Percentiles rank a stretch among this genome's conserved stretches.
phyloP scores from a whole-genome alignment of 352 stramenopile species.

The Aphanomyces astaci region DNA sequence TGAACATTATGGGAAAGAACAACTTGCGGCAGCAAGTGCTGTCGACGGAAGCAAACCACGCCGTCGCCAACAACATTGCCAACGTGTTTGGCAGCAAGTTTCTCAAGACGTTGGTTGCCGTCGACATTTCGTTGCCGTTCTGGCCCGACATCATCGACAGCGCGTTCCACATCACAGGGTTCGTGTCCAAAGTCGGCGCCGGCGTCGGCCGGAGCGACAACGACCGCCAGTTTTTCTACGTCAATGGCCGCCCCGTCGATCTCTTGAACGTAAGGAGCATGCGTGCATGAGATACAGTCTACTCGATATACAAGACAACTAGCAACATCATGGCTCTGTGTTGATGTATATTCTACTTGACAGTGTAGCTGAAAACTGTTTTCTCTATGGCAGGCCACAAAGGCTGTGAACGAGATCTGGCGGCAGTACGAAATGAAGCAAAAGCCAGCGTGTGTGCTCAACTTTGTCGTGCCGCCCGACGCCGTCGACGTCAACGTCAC shows the following conservation, averaged over 20 bases:
- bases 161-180: slow-evolving; percentile 36
- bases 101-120: slow-evolving; percentile 55
- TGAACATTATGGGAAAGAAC: slow-evolving; percentile 48
- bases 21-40: slow-evolving; percentile 45
- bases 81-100: slow-evolving; percentile 91
- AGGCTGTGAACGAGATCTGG: slow-evolving; percentile 88
- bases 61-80: slow-evolving; percentile 77
- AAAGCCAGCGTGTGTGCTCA: slow-evolving; percentile 90
- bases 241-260: slow-evolving; percentile 95
- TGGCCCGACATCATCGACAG: slow-evolving; percentile 16
- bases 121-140: slow-evolving; percentile 60
- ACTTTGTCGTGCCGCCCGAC: slow-evolving; percentile 80
- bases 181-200: slow-evolving; percentile 56
- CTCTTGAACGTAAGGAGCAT: slow-evolving; percentile 70
- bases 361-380: background rate
- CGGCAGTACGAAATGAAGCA: slow-evolving; percentile 84
- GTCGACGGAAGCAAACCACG: slow-evolving; percentile 54
- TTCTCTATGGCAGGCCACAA: slow-evolving; percentile 44
- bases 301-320: no score
- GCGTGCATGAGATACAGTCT: no score
- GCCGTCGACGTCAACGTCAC: slow-evolving; percentile 96
- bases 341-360: no score
- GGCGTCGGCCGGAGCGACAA: slow-evolving; percentile 74
- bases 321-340: no score
- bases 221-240: slow-evolving; percentile 93